Evolutionary conservation across 2,329 filamentous ascomycete species (phyloP), one percentile per base, ranked within the genome.

Genomic region (Paracamarosporium sp.): DNA sequence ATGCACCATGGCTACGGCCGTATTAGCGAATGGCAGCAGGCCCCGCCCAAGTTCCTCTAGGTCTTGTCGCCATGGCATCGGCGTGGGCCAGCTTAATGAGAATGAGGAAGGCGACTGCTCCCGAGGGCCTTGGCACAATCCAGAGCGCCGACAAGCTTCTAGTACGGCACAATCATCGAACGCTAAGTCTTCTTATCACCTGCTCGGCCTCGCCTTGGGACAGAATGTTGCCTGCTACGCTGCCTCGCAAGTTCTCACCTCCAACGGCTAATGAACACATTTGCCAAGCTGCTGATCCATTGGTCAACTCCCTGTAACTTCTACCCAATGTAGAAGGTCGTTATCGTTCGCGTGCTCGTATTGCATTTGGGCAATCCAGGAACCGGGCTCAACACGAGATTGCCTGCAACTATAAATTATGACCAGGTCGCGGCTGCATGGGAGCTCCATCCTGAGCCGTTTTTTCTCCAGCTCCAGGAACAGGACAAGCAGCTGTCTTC

Each of bases 391-490:
- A 17, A 50, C 31, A 36, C 45, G 45, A 48, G 30, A 48, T 35
- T 11, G 8, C 7, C 12, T 17, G 31, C 33, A 38, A 24, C 47
- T 50, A 50, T 50, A 50, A 50, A 48, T 40, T 30, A 33, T 50
- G 30, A 33, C 47, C 33, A 50, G 40, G 47, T 50, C 47, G 24
- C 33, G 27, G 33, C 22, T 38, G 33, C 33, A 50, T 40, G 33
- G 40, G 9, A 43, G 24, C 22, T 50, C 31, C 20, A 58, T 58
- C 56, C 46, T 31, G 31, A 38, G 43, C 52, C 55, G 45, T 40
- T 53, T 25, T 22, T 25, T 46, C 28, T 33, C 25, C 44, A 53
- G 47, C 56, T 59, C 41, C 28, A 36, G 56, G 43, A 51, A 45
- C 56, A 35, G 36, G 45, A n/a, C 45, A 50, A 52, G n/a, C 20